Base-by-base conservation (phyloP, 1,284 basidiomycete genomes). In the Ustanciosporium gigantosporum region DNA sequence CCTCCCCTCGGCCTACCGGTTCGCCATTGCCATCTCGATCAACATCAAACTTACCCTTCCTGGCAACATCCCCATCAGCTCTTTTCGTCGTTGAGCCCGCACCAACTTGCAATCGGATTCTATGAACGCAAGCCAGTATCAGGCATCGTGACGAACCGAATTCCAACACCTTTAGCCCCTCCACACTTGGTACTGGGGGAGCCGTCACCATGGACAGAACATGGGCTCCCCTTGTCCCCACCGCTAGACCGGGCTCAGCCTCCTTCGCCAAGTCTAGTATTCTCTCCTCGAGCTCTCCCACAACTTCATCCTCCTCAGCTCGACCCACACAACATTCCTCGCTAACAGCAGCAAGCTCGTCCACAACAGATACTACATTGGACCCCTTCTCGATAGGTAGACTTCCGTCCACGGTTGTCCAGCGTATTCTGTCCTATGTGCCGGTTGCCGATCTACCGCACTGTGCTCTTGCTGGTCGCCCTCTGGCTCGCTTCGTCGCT, bases 401-500 rank as follows among this genome's bases (percentile, higher is more conserved):
- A 4, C 40, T 71, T 3, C 64, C 69, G 0, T 47, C 59, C 4
- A 43, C 41, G 3, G 51, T 71, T 14, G 25, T 62, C 15, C 47
- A 48, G 21, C 55, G 52, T 38, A 70, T 72, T 27, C 52, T 68
- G 38, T 46, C 39, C 41, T 52, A 41, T 27, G 46, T 69, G 0
- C 40, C 64, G 0, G 47, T 72, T 1, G 36, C 56, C 4, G 57
- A 69, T 20, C 43, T 72, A 2, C 42, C 48, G 11, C 52, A 43
- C 21, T 66, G 59, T 27, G 64, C 67, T 11, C 43, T 50, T 1
- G 44, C 64, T 15, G 55, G 53, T 14, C 21, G 66, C 16, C n/a
- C 53, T 1, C 41, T 74, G 1, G 68, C 68, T 6, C 41, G 53
- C n/a, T 62, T 66, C 23, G 66, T 71, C 20, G 61, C 68, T 1